Evolutionary conservation across 176 grass and related monocot species (phyloP).

Genomic region (Microstegium vimineum): DNA sequence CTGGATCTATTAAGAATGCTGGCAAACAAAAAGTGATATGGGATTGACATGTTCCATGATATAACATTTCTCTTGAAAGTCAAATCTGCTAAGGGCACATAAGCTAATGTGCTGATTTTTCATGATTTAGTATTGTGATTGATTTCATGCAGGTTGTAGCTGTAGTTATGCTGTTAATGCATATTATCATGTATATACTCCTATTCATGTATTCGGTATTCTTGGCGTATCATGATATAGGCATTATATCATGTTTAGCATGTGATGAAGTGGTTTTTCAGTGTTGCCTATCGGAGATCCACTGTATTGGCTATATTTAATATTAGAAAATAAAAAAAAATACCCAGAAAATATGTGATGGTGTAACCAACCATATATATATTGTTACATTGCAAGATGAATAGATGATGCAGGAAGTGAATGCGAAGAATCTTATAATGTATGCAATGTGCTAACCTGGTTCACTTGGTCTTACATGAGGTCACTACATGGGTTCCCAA

Average conservation of each 20-base stretch:
- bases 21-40: neutral
- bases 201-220: neutral
- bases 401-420: neutral
- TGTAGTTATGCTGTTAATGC: neutral
- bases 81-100: neutral
- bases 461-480: neutral
- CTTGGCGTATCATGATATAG: neutral
- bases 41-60: neutral
- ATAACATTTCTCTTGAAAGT: neutral
- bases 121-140: neutral
- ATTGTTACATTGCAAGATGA: neutral
- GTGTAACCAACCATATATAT: neutral
- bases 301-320: neutral
- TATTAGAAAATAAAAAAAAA: neutral
- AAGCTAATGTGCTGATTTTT: neutral
- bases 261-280: neutral
- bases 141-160: neutral
- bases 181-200: no score
- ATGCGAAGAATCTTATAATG: neutral
- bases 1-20: neutral
- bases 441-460: slow-evolving; percentile 12
- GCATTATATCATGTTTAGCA: neutral
- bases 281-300: neutral
- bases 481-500: neutral
- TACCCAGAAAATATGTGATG: neutral